Percentiles rank a stretch among this genome's conserved stretches.
Evolutionary conservation across 176 grass and related monocot species (phyloP).

Genomic region (Musa acuminata): DNA sequence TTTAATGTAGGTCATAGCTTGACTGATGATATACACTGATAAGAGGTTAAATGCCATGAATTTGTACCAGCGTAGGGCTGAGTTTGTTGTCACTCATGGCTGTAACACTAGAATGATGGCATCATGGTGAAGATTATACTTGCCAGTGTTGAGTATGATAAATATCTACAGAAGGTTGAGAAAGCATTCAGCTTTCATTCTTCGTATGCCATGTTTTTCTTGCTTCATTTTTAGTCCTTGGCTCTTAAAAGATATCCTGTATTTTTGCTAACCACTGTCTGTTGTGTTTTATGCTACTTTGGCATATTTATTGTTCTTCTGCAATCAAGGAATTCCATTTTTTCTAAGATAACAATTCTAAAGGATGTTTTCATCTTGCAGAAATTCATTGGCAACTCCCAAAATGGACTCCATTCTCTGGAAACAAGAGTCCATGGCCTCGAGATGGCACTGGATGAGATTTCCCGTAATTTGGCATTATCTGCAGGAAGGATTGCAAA

Average conservation of each 20-base stretch:
- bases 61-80: too few relatives aligned
- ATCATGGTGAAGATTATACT: too few relatives aligned
- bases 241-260: neutral
- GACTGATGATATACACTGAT: too few relatives aligned
- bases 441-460: conserved; percentile 75
- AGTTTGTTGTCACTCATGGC: too few relatives aligned
- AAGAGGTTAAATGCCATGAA: too few relatives aligned
- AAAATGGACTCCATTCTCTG: conserved; percentile 73
- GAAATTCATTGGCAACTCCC: conserved; percentile 95
- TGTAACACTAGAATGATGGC: too few relatives aligned
- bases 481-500: conserved; percentile 56
- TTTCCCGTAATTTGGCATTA: conserved; percentile 54
- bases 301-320: conserved; percentile 6
- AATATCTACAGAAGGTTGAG: too few relatives aligned
- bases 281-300: conserved; percentile 9
- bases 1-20: too few relatives aligned
- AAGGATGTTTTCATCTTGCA: conserved; percentile 27
- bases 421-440: conserved; percentile 79
- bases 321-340: neutral
- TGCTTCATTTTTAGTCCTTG: neutral
- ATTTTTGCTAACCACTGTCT: neutral
- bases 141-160: too few relatives aligned
- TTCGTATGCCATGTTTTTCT: neutral
- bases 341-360: conserved; percentile 8
- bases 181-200: too few relatives aligned